phyloP scores from a whole-genome alignment of 202 grass and related monocot species.

The Musa balbisiana region DNA sequence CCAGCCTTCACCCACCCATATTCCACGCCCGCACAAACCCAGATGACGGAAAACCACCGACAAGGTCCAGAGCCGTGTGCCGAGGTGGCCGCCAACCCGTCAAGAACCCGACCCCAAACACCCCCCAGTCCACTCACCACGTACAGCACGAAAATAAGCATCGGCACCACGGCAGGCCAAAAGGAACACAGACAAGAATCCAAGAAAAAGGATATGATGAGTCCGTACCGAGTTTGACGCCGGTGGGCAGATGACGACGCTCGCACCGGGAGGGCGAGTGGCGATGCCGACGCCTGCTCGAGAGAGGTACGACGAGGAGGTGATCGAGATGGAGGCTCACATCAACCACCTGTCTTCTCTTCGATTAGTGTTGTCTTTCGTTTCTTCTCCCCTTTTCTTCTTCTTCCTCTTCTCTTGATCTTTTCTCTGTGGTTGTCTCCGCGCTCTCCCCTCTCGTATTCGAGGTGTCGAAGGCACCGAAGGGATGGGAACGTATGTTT shows the following conservation, averaged over 20 bases:
- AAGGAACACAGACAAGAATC: not conserved
- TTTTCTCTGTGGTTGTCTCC: not conserved
- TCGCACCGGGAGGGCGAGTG: not conserved
- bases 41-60: not conserved
- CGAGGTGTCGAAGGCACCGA: conserved; percentile 16
- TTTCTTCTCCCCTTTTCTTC: not conserved
- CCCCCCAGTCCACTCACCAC: not conserved
- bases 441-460: not conserved
- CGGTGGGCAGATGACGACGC: not conserved
- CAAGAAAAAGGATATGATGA: not conserved
- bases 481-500: conserved; percentile 35
- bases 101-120: not conserved
- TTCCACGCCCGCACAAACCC: not conserved
- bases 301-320: conserved; percentile 29
- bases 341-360: conserved; percentile 50
- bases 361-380: not conserved
- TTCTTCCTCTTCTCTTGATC: not conserved
- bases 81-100: not conserved
- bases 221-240: not conserved
- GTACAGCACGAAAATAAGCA: no score
- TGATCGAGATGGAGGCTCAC: conserved; percentile 54
- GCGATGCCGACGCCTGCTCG: not conserved
- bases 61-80: not conserved
- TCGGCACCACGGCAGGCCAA: not conserved
- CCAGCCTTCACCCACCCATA: not conserved